These are phyloP conservation scores for Blumeria graminis DNA, from an alignment of 2,329 filamentous ascomycete genomes.

Conservation along the genomic window DNA sequence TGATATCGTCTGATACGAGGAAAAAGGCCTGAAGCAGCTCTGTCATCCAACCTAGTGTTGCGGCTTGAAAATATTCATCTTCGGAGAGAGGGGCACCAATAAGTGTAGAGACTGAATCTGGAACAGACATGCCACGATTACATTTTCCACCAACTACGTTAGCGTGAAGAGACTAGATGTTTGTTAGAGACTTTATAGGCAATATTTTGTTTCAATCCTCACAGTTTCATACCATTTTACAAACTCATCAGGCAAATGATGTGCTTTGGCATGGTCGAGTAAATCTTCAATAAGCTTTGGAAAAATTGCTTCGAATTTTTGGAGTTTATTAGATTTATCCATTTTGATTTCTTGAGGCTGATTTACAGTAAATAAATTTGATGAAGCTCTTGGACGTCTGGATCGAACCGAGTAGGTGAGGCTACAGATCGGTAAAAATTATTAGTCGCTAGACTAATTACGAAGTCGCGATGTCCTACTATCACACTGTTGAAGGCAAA, in stretches of 20 bases:
- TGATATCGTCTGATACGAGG: conserved; percentile 95
- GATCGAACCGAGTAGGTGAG: too few relatives aligned
- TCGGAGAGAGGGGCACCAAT: conserved; percentile 45
- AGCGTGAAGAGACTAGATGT: conserved; percentile 45
- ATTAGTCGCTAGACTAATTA: too few relatives aligned
- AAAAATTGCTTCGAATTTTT: conserved; percentile 79
- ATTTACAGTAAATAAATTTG: not conserved
- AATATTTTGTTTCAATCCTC: conserved; percentile 3
- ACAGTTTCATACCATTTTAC: conserved; percentile 54
- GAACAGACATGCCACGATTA: conserved; percentile 95
- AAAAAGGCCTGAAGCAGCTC: conserved; percentile 98
- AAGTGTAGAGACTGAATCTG: conserved; percentile 69
- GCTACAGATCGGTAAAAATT: too few relatives aligned
- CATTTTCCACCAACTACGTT: conserved; percentile 92
- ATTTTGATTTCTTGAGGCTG: conserved; percentile 17
- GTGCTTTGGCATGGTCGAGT: conserved; percentile 51
- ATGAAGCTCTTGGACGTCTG: not conserved
- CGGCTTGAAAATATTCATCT: conserved; percentile 70
- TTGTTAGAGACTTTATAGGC: conserved; percentile 1
- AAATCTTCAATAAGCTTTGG: conserved; percentile 66
- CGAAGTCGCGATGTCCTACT: too few relatives aligned
- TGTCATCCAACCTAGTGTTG: conserved; percentile 86
- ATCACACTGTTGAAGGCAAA: too few relatives aligned
- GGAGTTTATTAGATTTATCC: conserved; percentile 50
- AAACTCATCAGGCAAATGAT: conserved; percentile 61